Percentiles rank a stretch among this genome's conserved stretches.
Conservation (phyloP, 257 asterid genomes). For the Nicotiana undulata region DNA sequence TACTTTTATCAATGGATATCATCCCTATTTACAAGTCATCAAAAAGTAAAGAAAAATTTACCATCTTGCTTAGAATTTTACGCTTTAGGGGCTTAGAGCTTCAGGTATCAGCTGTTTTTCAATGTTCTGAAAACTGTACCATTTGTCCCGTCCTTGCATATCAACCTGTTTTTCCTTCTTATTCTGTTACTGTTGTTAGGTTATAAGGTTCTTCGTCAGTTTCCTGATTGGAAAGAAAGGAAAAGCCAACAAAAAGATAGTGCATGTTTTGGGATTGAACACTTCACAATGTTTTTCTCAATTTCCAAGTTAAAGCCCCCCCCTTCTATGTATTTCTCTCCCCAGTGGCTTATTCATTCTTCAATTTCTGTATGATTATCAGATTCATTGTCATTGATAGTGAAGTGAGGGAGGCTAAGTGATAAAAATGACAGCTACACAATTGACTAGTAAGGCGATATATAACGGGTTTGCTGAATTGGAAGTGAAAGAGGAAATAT, state of each 20-base stretch:
- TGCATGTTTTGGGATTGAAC: no score
- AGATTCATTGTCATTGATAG: neutral
- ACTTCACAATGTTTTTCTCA: no score
- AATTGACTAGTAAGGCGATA: constrained; percentile 28
- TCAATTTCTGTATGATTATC: constrained; percentile 3
- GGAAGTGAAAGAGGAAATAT: constrained; percentile 4
- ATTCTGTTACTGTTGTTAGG: neutral
- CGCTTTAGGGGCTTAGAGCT: neutral
- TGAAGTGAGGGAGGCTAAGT: neutral
- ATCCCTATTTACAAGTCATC: neutral
- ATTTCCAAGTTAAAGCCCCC: no score
- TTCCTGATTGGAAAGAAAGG: neutral
- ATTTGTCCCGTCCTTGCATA: neutral
- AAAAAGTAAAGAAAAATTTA: neutral
- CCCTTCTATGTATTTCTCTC: neutral
- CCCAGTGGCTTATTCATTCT: neutral
- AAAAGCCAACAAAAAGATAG: no score
- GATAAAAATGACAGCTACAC: constrained; percentile 41
- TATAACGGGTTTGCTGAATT: constrained; percentile 22
- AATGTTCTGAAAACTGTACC: neutral
- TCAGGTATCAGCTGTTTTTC: neutral
- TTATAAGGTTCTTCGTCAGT: neutral
- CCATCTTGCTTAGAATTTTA: neutral
- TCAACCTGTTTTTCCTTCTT: neutral
- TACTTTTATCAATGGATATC: neutral